These are phyloP conservation scores for Termitomyces sp. DNA, from an alignment of 768 basidiomycete species.

Conservation along the genomic window DNA sequence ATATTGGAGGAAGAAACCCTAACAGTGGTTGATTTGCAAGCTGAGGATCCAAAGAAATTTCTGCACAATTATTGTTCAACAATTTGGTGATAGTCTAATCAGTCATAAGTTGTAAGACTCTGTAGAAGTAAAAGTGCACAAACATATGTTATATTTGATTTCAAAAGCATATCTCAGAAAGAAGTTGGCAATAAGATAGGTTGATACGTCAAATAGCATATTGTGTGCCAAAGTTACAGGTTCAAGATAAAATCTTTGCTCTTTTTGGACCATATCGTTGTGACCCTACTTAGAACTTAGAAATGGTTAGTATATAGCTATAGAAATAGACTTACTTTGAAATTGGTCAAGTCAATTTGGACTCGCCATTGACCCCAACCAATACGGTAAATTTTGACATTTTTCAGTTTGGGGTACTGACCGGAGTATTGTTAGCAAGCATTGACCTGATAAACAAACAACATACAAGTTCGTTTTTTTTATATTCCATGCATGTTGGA, in stretches of 20 bases:
- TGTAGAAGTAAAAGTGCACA: no score
- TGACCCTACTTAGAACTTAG: no score
- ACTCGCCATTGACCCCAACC: neutral
- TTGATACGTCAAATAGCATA: no score
- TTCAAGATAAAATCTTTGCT: neutral
- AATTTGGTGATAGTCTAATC: neutral
- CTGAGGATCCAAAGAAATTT: neutral
- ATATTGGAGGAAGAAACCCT: no score
- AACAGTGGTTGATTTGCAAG: neutral
- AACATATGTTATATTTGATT: neutral
- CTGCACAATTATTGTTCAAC: neutral
- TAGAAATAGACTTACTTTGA: no score
- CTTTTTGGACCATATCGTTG: neutral
- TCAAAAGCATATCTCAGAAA: neutral
- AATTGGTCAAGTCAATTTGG: no score
- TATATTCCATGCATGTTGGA: neutral
- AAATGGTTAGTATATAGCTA: no score
- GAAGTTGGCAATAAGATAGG: neutral
- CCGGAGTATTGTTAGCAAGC: no score
- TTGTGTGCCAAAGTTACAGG: no score
- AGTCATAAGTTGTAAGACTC: no score
- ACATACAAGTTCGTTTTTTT: no score
- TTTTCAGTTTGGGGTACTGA: neutral
- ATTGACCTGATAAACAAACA: no score
- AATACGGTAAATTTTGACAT: neutral